Evolutionary conservation across 2,329 filamentous ascomycete species (phyloP).

Genomic region (Fusarium lateritium): DNA sequence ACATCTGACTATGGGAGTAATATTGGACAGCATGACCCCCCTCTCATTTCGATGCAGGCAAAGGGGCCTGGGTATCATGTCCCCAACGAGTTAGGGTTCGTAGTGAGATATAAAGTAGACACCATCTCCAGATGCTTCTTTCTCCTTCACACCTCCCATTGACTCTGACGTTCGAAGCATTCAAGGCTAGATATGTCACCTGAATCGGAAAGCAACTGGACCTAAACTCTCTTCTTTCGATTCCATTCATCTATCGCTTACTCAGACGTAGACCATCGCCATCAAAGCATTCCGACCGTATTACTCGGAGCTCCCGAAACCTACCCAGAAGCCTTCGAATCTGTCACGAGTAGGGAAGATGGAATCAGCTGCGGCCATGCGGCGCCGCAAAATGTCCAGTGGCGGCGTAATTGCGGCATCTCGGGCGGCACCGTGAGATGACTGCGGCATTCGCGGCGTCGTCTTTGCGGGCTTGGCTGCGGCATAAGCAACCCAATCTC

Average conservation of each 20-base stretch:
- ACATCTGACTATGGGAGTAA: not conserved
- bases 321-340: not conserved
- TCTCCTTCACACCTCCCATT: not conserved
- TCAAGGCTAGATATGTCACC: not conserved
- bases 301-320: not conserved
- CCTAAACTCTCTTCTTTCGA: too few relatives aligned
- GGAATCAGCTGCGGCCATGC: not conserved
- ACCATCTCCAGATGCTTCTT: rapidly evolving
- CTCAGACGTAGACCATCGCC: not conserved
- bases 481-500: slow-evolving; percentile 19
- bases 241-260: too few relatives aligned
- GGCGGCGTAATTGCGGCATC: slow-evolving; percentile 24
- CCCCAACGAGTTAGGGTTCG: not conserved
- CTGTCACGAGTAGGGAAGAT: not conserved
- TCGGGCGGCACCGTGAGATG: not conserved
- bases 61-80: not conserved
- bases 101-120: slow-evolving; percentile 2
- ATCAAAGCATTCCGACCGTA: not conserved
- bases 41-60: not conserved
- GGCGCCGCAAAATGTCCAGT: slow-evolving; percentile 11
- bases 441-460: not conserved
- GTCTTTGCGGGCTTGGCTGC: not conserved
- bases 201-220: too few relatives aligned
- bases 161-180: rapidly evolving
- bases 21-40: not conserved